phyloP scores from a whole-genome alignment of 352 stramenopile genomes.

The Saprolegnia diclina region DNA sequence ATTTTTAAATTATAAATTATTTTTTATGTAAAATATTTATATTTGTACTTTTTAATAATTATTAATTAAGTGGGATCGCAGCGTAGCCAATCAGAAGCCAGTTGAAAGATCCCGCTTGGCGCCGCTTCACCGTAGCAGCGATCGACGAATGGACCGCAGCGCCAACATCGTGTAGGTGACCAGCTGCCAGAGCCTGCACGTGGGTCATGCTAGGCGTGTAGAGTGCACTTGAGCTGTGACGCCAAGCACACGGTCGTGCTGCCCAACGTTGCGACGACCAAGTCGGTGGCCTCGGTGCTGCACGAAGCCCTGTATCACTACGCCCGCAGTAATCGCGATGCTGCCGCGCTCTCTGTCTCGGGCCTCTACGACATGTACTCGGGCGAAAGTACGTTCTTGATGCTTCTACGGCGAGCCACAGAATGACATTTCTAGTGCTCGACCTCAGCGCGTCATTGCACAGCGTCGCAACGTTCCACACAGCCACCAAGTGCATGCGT shows the following conservation, averaged over 20 bases:
- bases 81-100: no score
- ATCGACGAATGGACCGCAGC: background rate
- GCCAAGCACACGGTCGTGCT: constrained; percentile 1
- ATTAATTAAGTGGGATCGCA: no score
- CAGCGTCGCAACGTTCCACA: background rate
- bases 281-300: background rate
- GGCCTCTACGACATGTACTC: constrained; percentile 11
- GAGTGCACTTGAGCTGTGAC: background rate
- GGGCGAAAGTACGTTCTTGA: background rate
- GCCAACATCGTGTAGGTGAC: background rate
- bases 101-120: background rate
- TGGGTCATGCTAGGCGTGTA: background rate
- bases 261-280: background rate
- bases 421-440: background rate
- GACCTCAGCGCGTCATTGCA: background rate
- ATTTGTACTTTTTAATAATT: no score
- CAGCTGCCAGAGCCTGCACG: background rate
- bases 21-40: background rate
- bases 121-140: background rate
- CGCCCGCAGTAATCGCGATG: background rate
- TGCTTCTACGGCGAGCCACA: background rate
- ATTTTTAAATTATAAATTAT: constrained; percentile 1
- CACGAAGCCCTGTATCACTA: background rate
- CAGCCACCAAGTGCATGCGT: background rate
- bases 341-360: background rate